Evolutionary conservation across 495 filamentous ascomycete species (phyloP), one percentile per base, ranked within the genome.

Genomic region (Aspergillus coremiiformis): DNA sequence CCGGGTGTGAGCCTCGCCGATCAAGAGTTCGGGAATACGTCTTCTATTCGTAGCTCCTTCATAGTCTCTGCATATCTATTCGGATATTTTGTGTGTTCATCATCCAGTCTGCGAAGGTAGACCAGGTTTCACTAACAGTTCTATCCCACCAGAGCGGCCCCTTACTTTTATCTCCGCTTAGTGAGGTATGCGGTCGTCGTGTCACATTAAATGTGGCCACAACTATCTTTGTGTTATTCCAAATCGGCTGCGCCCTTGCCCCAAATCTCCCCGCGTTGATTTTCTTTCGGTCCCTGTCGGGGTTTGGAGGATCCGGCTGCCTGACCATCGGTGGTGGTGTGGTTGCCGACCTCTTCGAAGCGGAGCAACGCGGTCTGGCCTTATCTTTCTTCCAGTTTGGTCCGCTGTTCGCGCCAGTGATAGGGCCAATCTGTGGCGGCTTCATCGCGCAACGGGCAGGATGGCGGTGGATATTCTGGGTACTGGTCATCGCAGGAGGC

Each of bases 211-310:
- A 69, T 50, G 50, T 44, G 52, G 63, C 65, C 42, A 73, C 75
- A 49, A 49, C 63, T 41, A 64, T 76, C 27, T 75, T 78, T 44
- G 59, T 75, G 6, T 51, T 78, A 7, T 86, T 81, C 76, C 81
- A 84, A 51, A 83, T 89, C 23, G 84, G 84, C 0, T 86, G 84
- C 56, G 85, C 85, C 4, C 65, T 87, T 9, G 72, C 84, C 0
- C 81, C 81, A 0, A 81, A 76, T 39, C 70, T 88, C 24, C 53
- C 55, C 4, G 56, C 69, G 0, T 66, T 87, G 14, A 82, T 88
- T 20, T 73, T 83, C 6, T 86, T 85, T 59, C 83, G 85, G 2
- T 75, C 87, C 24, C 62, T 86, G 1, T 68, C 74, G 12, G 86
- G 85, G 0, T 66, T 82, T 19, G 84, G 81, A 30, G 85, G 82